A percentile compares a stretch with the other conserved stretches of the same genome.
phyloP scores from a whole-genome alignment of 1,284 basidiomycete genomes.

The Heterobasidion occidentale region DNA sequence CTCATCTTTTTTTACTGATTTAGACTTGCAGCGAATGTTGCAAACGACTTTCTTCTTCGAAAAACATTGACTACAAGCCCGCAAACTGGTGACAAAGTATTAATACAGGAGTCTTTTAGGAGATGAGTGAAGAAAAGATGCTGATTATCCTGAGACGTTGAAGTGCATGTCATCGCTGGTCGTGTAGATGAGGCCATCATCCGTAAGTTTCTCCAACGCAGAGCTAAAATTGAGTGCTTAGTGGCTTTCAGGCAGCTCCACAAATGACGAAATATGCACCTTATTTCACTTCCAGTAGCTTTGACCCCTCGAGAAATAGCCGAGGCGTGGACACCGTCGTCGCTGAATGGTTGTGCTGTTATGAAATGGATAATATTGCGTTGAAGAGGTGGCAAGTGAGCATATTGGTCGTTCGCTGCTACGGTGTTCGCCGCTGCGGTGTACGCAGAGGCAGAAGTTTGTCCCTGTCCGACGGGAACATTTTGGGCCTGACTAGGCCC shows the following conservation, averaged over 20 bases:
- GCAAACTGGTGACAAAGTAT: too few species aligned
- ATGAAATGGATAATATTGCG: constrained; percentile 39
- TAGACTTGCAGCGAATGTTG: too few species aligned
- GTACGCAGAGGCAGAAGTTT: constrained; percentile 21
- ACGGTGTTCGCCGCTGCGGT: constrained; percentile 17
- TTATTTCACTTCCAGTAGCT: constrained; percentile 24
- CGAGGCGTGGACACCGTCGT: constrained; percentile 44
- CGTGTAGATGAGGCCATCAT: constrained; percentile 48
- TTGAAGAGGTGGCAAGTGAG: constrained; percentile 35
- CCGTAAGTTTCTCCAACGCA: constrained; percentile 43
- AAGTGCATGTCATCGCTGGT: constrained; percentile 44
- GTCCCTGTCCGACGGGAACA: constrained; percentile 1
- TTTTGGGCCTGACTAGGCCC: constrained; percentile 9
- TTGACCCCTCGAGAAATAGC: constrained; percentile 28
- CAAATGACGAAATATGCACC: constrained; percentile 22
- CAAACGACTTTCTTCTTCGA: too few species aligned
- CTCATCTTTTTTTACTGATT: too few species aligned
- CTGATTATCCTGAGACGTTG: constrained; percentile 15
- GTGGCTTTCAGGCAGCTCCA: not conserved
- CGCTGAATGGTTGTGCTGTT: constrained; percentile 19
- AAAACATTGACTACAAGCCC: too few species aligned
- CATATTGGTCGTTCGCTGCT: constrained; percentile 23
- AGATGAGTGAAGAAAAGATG: too few species aligned
- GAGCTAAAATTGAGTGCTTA: constrained; percentile 21
- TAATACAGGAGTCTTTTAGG: too few species aligned